Evolutionary conservation across 148 eudicot species (phyloP).

Genomic region (Rhododendron williamsianum): DNA sequence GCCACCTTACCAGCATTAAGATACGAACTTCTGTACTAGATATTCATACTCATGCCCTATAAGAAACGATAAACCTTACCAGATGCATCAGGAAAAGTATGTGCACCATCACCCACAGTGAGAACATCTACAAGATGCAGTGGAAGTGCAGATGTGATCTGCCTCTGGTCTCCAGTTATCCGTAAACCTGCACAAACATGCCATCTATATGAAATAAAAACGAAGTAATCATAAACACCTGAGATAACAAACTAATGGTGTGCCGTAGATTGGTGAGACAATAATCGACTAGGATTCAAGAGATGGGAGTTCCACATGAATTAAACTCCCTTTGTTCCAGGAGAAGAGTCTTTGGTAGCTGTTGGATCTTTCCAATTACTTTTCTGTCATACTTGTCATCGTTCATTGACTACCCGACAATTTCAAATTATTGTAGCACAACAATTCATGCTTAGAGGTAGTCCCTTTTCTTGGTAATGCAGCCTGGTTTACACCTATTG

Average conservation of each 20-base stretch:
- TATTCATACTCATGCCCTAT: slow-evolving; percentile 5
- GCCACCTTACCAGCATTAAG: slow-evolving; percentile 6
- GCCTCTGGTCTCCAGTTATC: slow-evolving; percentile 77
- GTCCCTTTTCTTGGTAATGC: not conserved
- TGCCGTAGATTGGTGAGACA: not conserved
- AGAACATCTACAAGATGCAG: slow-evolving; percentile 80
- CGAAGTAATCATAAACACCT: not conserved
- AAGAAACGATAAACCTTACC: slow-evolving; percentile 34
- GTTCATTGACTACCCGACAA: not conserved
- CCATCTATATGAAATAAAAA: not conserved
- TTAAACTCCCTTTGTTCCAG: not conserved
- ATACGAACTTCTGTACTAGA: not conserved
- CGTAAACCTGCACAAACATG: slow-evolving; percentile 49
- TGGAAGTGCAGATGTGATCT: slow-evolving; percentile 66
- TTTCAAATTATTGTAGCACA: not conserved
- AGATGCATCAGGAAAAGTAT: slow-evolving; percentile 61
- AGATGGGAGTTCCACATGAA: not conserved
- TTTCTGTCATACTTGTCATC: not conserved
- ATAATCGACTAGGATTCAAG: not conserved
- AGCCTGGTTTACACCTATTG: not conserved
- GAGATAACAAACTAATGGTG: not conserved
- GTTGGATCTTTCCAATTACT: not conserved
- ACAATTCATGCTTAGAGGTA: not conserved
- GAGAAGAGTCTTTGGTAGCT: not conserved
- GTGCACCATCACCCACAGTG: slow-evolving; percentile 44